These are phyloP conservation scores for Backusella parvicylindrica DNA, from an alignment of 192 early-diverging fungal species.

Conservation along the genomic window DNA sequence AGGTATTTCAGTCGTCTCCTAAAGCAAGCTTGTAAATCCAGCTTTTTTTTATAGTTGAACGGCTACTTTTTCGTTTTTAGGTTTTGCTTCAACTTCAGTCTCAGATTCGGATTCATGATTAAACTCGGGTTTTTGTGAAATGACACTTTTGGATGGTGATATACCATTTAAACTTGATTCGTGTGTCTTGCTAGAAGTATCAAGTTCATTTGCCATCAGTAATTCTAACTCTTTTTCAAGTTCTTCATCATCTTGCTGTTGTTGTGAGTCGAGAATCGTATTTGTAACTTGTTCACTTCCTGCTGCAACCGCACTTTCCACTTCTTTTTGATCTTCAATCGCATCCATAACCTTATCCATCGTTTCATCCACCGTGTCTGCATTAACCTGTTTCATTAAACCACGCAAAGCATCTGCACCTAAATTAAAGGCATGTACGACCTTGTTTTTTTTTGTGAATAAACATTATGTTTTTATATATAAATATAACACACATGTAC, in stretches of 20 bases:
- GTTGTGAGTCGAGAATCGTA: background rate
- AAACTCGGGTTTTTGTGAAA: background rate
- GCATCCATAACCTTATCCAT: slow-evolving; percentile 60
- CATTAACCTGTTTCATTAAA: slow-evolving; percentile 46
- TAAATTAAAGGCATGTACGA: slow-evolving; percentile 56
- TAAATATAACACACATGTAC: slow-evolving; percentile 18
- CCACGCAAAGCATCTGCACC: slow-evolving; percentile 54
- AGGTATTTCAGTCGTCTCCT: too few species aligned
- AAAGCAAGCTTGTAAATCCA: too few species aligned
- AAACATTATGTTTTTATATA: background rate
- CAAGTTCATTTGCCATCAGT: background rate
- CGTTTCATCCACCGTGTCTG: slow-evolving; percentile 50
- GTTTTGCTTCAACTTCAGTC: background rate
- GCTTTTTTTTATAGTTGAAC: background rate
- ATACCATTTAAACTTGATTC: background rate
- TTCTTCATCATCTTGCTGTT: background rate
- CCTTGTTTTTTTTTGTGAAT: slow-evolving; percentile 24
- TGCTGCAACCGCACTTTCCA: slow-evolving; percentile 51
- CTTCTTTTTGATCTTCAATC: slow-evolving; percentile 58
- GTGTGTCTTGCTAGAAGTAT: background rate
- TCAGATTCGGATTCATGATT: background rate
- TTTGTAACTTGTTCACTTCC: slow-evolving; percentile 23
- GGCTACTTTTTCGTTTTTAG: background rate
- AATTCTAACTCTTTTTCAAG: background rate
- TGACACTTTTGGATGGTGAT: background rate